Percentiles rank a stretch among this genome's conserved stretches.
Evolutionary conservation across 2,329 filamentous ascomycete genomes (phyloP).

Genomic region (Pestalotiopsis sp.): DNA sequence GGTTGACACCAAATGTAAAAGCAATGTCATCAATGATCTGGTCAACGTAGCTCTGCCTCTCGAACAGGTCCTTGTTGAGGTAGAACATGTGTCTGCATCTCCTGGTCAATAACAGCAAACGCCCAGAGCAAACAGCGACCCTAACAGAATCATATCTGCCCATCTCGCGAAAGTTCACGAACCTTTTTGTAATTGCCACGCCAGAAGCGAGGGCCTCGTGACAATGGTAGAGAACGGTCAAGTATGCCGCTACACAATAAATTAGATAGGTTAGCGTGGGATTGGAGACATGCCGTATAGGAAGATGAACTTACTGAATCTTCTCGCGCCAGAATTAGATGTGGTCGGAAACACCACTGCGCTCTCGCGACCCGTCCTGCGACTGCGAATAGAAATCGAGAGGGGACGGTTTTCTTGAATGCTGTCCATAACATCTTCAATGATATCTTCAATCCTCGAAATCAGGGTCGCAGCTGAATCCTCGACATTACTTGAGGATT

Average conservation of each 20-base stretch:
- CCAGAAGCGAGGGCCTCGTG: constrained; percentile 62
- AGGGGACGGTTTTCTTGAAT: constrained; percentile 48
- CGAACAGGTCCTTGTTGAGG: constrained; percentile 73
- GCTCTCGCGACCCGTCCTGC: constrained; percentile 26
- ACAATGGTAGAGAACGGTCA: constrained; percentile 61
- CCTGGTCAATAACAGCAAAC: constrained; percentile 1
- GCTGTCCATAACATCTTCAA: constrained; percentile 39
- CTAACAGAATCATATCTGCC: too few relatives aligned
- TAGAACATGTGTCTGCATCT: constrained; percentile 77
- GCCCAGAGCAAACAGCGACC: not conserved
- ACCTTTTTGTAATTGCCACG: constrained; percentile 65
- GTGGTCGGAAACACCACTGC: constrained; percentile 26
- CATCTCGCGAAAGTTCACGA: constrained; percentile 14
- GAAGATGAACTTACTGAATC: constrained; percentile 34
- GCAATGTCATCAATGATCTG: constrained; percentile 75
- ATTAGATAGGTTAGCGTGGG: too few relatives aligned
- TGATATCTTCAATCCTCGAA: constrained; percentile 54
- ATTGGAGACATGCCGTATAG: too few relatives aligned
- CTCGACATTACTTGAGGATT: not conserved
- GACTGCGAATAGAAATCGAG: constrained; percentile 48
- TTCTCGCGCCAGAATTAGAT: constrained; percentile 23
- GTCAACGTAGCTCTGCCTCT: constrained; percentile 70
- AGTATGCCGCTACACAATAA: constrained; percentile 51
- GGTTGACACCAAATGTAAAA: constrained; percentile 65
- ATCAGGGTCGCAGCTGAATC: constrained; percentile 39